Evolutionary conservation across 441 rosid genomes (phyloP), one percentile per base, ranked within the genome.

Genomic region (Melastoma candidum): DNA sequence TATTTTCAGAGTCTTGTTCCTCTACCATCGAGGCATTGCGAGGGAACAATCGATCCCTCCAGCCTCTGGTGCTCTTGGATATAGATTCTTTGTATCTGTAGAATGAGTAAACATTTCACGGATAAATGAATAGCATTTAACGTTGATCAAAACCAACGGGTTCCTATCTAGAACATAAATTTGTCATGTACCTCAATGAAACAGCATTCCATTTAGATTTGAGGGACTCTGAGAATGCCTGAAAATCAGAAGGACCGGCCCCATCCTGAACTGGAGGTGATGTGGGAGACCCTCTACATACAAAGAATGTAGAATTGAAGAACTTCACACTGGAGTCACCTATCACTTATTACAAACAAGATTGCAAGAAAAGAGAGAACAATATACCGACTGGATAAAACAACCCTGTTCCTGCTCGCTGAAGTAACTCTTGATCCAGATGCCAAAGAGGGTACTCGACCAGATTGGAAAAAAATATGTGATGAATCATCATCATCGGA

Each of bases 21-120:
- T 74, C 81, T 17, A 76, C 71, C 80, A 72, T 68, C 39, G 86
- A 76, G 36, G 77, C 53, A 62, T 63, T 76, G 27, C 86, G 82
- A 44, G 84, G 67, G 58, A 83, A 83, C 51, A 74, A 61, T 68
- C 75, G 73, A 63, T 80, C 90, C 54, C 70, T 80, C 90, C 84
- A 80, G 70, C 61, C 78, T 71, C 82, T 76, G 7, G 84, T 76
- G 63, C 76, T 80, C 76, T 65, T 80, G 39, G 86, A 72, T 53
- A 80, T 69, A 1, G 77, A 67, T 49, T 75, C 80, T 57, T 58
- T 72, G 48, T 75, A 75, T 52, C 79, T 75, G 41, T 32, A 8
- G 41, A 32, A 4, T 46, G n/a, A 54, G 36, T 65, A 53, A 46
- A 53, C 50, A 11, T 53, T 13, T 11, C 26, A 43, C 51, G 1